These are phyloP conservation scores for Penicillium aurantiogriseum DNA, from an alignment of 2,329 filamentous ascomycete genomes.

Conservation along the genomic window DNA sequence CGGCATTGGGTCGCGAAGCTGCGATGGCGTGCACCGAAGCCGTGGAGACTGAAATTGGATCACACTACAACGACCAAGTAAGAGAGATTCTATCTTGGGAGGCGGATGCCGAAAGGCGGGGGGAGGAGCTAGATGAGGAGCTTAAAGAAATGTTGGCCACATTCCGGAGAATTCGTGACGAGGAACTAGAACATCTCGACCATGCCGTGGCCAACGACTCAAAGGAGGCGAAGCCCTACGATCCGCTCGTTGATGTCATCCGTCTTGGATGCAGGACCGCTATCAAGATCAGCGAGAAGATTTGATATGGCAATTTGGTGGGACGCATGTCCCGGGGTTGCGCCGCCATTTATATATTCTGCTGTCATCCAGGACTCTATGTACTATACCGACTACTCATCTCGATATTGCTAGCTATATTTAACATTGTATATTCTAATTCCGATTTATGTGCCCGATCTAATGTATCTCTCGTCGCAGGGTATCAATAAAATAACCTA, in stretches of 20 bases:
- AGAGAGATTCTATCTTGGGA: conserved; percentile 78
- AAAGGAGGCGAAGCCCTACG: conserved; percentile 84
- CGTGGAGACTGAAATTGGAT: conserved; percentile 95
- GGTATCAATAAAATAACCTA: conserved; percentile 22
- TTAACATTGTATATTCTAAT: conserved; percentile 2
- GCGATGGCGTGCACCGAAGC: conserved; percentile 99
- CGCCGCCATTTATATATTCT: background rate
- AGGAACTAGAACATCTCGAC: conserved; percentile 95
- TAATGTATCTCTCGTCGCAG: conserved; percentile 12
- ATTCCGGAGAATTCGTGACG: conserved; percentile 81
- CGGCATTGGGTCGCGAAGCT: conserved; percentile 82
- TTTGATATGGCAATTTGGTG: conserved; percentile 29
- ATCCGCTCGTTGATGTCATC: conserved; percentile 82
- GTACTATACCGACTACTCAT: conserved; percentile 5
- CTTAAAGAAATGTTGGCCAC: conserved; percentile 69
- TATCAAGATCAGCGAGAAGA: conserved; percentile 73
- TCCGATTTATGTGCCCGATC: conserved; percentile 1
- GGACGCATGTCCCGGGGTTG: background rate
- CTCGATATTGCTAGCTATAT: background rate
- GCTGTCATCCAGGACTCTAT: background rate
- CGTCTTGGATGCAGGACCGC: conserved; percentile 85
- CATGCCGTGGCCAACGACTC: conserved; percentile 92
- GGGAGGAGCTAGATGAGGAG: conserved; percentile 78
- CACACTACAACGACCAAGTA: conserved; percentile 93
- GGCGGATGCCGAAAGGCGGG: conserved; percentile 68